phyloP scores from a whole-genome alignment of 805 yeast species.

The Candida odintsovae region DNA sequence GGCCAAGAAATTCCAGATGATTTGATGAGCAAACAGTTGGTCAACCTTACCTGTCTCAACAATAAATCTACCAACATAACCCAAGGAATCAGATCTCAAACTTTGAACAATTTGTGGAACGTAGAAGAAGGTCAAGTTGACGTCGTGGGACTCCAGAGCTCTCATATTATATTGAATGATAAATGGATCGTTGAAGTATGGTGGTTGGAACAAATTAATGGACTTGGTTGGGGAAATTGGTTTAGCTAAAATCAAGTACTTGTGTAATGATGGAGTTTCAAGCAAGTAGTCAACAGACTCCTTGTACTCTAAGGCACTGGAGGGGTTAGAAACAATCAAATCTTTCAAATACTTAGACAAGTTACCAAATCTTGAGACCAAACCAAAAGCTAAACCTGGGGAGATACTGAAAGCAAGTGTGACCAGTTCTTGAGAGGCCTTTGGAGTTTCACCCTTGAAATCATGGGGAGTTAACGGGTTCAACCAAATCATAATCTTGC shows the following conservation, averaged over 20 bases:
- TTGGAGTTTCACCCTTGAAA: slow-evolving; percentile 29
- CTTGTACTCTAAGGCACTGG: slow-evolving; percentile 48
- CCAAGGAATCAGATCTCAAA: slow-evolving; percentile 72
- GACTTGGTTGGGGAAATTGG: slow-evolving; percentile 79
- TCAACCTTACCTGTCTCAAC: slow-evolving; percentile 89
- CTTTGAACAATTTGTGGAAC: slow-evolving; percentile 98
- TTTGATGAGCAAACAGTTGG: slow-evolving; percentile 92
- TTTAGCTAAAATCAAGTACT: slow-evolving; percentile 25
- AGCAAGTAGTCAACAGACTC: slow-evolving; percentile 54
- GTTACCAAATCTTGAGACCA: slow-evolving; percentile 54
- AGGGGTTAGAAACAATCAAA: slow-evolving; percentile 51
- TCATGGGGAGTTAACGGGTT: slow-evolving; percentile 30
- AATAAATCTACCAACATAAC: slow-evolving; percentile 84
- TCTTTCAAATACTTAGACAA: slow-evolving; percentile 31
- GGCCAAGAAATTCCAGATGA: slow-evolving; percentile 96
- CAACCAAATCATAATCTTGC: slow-evolving; percentile 72
- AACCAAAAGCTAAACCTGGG: slow-evolving; percentile 67
- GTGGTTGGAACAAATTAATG: slow-evolving; percentile 76
- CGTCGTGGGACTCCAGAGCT: slow-evolving; percentile 82
- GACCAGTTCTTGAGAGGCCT: slow-evolving; percentile 34
- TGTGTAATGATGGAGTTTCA: slow-evolving; percentile 14
- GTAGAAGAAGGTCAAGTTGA: slow-evolving; percentile 85
- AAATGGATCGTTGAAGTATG: slow-evolving; percentile 57
- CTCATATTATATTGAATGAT: slow-evolving; percentile 85
- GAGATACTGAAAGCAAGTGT: slow-evolving; percentile 55